Percentiles rank a stretch among this genome's conserved stretches.
These are phyloP conservation scores for Galeopsis tetrahit DNA, from an alignment of 257 asterid genomes.

Conservation along the genomic window DNA sequence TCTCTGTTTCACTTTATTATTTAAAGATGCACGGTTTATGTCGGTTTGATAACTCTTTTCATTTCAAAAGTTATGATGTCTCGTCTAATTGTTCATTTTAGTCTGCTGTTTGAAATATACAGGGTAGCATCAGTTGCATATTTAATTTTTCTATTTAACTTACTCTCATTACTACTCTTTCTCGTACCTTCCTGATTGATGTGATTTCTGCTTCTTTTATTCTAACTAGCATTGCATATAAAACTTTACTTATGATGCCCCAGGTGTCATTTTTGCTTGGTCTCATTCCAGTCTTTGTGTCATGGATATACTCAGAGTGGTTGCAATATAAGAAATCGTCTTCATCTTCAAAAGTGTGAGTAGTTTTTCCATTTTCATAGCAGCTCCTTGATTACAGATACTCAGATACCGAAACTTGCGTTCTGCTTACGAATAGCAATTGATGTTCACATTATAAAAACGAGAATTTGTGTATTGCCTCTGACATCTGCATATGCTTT, in stretches of 20 bases:
- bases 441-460: not conserved
- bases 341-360: slow-evolving; percentile 64
- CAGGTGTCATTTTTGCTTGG: slow-evolving; percentile 93
- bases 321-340: slow-evolving; percentile 64
- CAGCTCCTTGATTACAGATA: slow-evolving; percentile 23
- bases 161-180: not conserved
- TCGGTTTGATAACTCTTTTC: slow-evolving; percentile 12
- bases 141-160: no score
- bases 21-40: not conserved
- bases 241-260: slow-evolving; percentile 30
- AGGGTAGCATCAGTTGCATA: not conserved
- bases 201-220: slow-evolving; percentile 21
- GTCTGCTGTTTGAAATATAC: not conserved
- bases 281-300: slow-evolving; percentile 60
- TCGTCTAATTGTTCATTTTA: slow-evolving; percentile 19
- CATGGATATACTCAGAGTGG: slow-evolving; percentile 85
- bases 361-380: slow-evolving; percentile 19
- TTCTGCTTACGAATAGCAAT: slow-evolving; percentile 23
- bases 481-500: slow-evolving; percentile 29
- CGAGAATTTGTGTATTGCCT: not conserved
- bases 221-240: slow-evolving; percentile 3
- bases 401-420: not conserved
- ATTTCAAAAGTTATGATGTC: not conserved
- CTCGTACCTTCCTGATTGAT: slow-evolving; percentile 10
- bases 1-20: slow-evolving; percentile 5